Base-by-base conservation (phyloP, 164 flowering plant genomes). In the Tetracentron sinense region DNA sequence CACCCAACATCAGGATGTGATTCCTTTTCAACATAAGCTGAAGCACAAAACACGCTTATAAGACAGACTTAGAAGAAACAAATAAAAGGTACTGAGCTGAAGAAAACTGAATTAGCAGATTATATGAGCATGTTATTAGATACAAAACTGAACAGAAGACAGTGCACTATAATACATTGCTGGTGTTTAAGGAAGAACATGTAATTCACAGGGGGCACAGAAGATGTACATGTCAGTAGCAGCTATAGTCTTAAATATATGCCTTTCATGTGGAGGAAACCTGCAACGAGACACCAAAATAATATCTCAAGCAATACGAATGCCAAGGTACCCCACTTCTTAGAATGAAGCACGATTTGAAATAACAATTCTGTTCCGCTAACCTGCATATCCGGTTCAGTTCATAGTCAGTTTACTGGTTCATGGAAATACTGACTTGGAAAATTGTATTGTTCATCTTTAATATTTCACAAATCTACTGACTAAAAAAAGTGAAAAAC, bases 231-330 rank as follows among this genome's bases (percentile, higher is more conserved):
- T 56, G 54, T 5, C n/a, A 14, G 17, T 16, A 38, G 47, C 31
- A 38, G 42, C 65, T 81, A 89, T 15, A 89, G 60, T 66, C 74
- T 87, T 25, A 83, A 23, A 58, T 87, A 81, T 4, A 80, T 59
- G 21, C 85, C 69, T 60, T 82, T 82, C 76, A 31, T 57, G 67
- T 89, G 87, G 42, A 89, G 85, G 66, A 80, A 77, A 64, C 90
- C 92, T 22, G 96, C 88, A 67, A 79, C 56, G 25, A 80, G 70
- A 51, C 90, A 72, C 96, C 92, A 89, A 60, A 83, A 87, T 60
- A 84, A 19, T 33, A 89, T 85, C 79, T 85, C 91, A 27, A 87
- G 67, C 68, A 83, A 28, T 27, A 87, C 89, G 68, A 85, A 87
- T 2, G 56, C 80, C 30, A 83, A 62, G 17, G 83, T 85, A 25